phyloP scores from a whole-genome alignment of 306 rosid species.

The Begonia masoniana region DNA sequence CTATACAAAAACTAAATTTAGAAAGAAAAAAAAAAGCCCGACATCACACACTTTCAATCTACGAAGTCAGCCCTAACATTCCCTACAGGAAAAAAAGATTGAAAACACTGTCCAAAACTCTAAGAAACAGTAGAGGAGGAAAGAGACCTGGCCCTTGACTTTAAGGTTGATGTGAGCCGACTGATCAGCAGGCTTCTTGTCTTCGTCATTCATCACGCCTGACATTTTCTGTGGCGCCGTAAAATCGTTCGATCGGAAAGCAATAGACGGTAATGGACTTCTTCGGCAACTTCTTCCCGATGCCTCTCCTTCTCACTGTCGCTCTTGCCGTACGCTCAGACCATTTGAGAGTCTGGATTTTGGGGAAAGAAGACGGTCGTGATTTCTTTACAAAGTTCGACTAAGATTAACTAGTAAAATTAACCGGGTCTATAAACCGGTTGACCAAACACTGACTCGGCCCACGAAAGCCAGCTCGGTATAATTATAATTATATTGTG shows the following conservation, averaged over 20 bases:
- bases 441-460: too few relatives aligned
- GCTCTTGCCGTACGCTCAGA: neutral
- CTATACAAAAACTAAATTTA: too few relatives aligned
- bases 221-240: constrained; percentile 12
- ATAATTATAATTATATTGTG: too few relatives aligned
- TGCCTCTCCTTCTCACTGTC: neutral
- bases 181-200: constrained; percentile 33
- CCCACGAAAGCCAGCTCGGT: too few relatives aligned
- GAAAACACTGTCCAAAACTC: neutral
- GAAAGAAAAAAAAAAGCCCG: too few relatives aligned
- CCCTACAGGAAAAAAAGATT: too few relatives aligned
- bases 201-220: constrained; percentile 31
- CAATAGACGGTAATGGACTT: neutral
- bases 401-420: too few relatives aligned
- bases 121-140: neutral
- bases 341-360: neutral
- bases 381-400: neutral
- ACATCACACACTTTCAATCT: too few relatives aligned
- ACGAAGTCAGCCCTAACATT: too few relatives aligned
- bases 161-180: constrained; percentile 36
- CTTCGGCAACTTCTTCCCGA: neutral
- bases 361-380: neutral
- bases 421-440: too few relatives aligned
- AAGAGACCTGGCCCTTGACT: constrained; percentile 38
- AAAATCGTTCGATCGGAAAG: neutral